These are phyloP conservation scores for Waltiozyma solani DNA, from an alignment of 1,139 yeast species.

Conservation along the genomic window DNA sequence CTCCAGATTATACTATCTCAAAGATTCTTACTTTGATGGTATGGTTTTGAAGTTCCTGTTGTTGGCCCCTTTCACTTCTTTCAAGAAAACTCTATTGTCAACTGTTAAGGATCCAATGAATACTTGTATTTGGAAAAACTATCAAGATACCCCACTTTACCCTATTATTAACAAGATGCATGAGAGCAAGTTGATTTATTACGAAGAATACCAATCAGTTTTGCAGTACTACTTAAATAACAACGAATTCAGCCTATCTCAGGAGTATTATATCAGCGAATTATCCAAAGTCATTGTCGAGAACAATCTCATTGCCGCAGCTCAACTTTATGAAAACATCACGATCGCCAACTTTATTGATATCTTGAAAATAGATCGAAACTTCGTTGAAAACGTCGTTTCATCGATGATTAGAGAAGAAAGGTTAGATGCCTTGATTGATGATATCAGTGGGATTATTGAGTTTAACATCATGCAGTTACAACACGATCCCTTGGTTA, in stretches of 20 bases:
- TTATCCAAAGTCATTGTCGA: conserved; percentile 10
- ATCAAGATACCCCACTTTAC: conserved; percentile 6
- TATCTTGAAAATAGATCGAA: conserved; percentile 5
- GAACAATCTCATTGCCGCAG: conserved; percentile 11
- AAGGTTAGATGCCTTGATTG: conserved; percentile 21
- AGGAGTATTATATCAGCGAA: conserved; percentile 2
- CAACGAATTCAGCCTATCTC: conserved; percentile 1
- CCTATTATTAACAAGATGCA: conserved; percentile 10
- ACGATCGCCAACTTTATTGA: conserved; percentile 9
- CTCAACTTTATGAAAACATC: conserved; percentile 12
- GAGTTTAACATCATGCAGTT: conserved; percentile 14
- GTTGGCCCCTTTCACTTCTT: conserved; percentile 7
- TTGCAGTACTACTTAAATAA: conserved; percentile 3
- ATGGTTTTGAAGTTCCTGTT: conserved; percentile 9
- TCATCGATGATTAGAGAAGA: conserved; percentile 14
- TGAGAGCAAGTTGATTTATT: conserved; percentile 8
- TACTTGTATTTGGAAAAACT: conserved; percentile 3
- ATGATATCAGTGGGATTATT: conserved; percentile 26
- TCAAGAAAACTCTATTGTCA: conserved; percentile 7
- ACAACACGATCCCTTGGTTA: conserved; percentile 1
- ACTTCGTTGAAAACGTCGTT: conserved; percentile 9
- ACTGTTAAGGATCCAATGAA: conserved; percentile 6
- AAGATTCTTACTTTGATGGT: conserved; percentile 7
- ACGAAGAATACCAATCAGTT: conserved; percentile 6
- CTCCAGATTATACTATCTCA: conserved; percentile 8